Evolutionary conservation across 768 basidiomycete species (phyloP).

Genomic region (Rhodotorula kratochvilovae): DNA sequence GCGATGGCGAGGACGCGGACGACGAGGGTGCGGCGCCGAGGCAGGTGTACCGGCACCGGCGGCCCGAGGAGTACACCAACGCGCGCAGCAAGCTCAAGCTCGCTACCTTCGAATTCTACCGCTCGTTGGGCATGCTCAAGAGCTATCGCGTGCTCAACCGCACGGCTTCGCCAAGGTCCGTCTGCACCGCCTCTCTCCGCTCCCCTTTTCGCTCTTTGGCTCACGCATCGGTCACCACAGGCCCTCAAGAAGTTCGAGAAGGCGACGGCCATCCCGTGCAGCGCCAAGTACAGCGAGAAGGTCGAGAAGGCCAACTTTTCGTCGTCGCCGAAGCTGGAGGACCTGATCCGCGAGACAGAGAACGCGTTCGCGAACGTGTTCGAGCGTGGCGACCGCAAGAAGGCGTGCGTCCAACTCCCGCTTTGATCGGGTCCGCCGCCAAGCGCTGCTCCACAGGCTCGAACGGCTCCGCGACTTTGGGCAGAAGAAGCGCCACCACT

Average conservation of each 20-base stretch:
- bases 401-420: constrained; percentile 53
- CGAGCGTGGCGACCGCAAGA: constrained; percentile 71
- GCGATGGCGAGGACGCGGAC: background rate
- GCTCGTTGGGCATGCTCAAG: constrained; percentile 75
- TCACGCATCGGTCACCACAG: background rate
- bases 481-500: constrained; percentile 39
- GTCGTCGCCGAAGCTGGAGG: constrained; percentile 58
- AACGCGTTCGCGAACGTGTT: constrained; percentile 70
- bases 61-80: constrained; percentile 72
- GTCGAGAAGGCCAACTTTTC: constrained; percentile 67
- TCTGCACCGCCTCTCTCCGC: too few species aligned
- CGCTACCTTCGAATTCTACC: constrained; percentile 63
- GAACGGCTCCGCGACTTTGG: constrained; percentile 59
- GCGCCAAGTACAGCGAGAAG: constrained; percentile 70
- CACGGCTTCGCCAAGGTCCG: constrained; percentile 56
- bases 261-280: constrained; percentile 53
- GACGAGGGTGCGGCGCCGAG: background rate
- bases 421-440: too few species aligned
- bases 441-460: too few species aligned
- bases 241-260: constrained; percentile 42
- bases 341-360: constrained; percentile 72
- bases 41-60: constrained; percentile 44
- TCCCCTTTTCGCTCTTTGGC: background rate
- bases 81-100: constrained; percentile 82
- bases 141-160: constrained; percentile 88